Conservation (phyloP, 768 basidiomycete species). For the Lactarius evosmus region DNA sequence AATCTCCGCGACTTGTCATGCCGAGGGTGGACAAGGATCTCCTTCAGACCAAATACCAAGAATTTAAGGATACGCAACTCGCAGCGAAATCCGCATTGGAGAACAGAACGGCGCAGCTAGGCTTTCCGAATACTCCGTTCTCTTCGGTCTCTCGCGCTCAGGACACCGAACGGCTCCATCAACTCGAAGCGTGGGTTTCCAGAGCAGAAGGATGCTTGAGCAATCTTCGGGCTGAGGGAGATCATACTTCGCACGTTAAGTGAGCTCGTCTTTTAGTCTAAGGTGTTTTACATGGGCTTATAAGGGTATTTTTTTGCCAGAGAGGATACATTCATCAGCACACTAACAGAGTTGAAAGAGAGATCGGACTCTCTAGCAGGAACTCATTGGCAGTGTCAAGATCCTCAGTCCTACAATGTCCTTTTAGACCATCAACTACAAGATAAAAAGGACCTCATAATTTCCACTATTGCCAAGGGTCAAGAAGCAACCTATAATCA, state of each 20-base stretch:
- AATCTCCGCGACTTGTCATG: conserved; percentile 6
- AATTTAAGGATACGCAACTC: neutral
- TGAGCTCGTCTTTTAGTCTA: neutral
- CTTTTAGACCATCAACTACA: conserved; percentile 10
- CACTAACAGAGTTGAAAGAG: conserved; percentile 1
- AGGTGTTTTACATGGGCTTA: neutral
- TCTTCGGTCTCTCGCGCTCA: neutral
- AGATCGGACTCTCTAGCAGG: conserved; percentile 14
- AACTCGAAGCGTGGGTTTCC: conserved; percentile 9
- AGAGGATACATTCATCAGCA: neutral
- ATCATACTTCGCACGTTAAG: neutral
- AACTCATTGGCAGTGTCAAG: conserved; percentile 8
- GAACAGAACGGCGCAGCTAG: neutral
- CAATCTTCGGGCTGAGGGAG: neutral
- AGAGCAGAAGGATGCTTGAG: conserved; percentile 3
- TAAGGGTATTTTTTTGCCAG: neutral
- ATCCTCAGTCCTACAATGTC: conserved; percentile 1
- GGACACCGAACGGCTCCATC: conserved; percentile 4
- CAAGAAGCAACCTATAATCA: conserved; percentile 6
- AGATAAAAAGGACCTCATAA: conserved; percentile 4
- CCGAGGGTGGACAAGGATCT: conserved; percentile 13
- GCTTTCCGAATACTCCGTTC: neutral
- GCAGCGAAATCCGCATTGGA: neutral
- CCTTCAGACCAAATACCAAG: conserved; percentile 7
- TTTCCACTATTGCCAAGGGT: conserved; percentile 10